A percentile compares a stretch with the other conserved stretches of the same genome.
phyloP scores from a whole-genome alignment of 352 stramenopile genomes.

The Globisporangium emineosum region DNA sequence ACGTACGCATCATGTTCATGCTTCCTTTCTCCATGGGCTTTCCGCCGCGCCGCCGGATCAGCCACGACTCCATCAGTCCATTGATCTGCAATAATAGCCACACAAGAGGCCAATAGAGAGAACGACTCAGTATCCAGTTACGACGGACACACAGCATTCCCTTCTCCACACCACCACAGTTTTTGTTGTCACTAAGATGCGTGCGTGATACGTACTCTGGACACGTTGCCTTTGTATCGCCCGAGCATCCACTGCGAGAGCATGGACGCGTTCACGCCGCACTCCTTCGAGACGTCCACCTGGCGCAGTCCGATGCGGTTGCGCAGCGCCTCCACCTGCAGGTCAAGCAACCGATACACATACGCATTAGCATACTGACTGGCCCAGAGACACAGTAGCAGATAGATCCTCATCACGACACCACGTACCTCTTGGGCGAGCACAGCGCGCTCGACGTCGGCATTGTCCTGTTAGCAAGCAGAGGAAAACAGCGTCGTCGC shows the following conservation, averaged over 20 bases:
- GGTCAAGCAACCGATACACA: neutral
- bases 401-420: neutral
- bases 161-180: neutral
- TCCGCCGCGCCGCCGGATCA: constrained; percentile 73
- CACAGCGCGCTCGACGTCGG: constrained; percentile 78
- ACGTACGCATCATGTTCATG: constrained; percentile 37
- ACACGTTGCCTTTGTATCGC: constrained; percentile 82
- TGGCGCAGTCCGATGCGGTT: constrained; percentile 71
- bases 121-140: neutral
- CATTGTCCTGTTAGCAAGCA: constrained; percentile 62
- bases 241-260: constrained; percentile 86
- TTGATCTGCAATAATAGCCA: constrained; percentile 50
- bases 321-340: constrained; percentile 68
- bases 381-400: neutral
- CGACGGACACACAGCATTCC: neutral
- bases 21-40: constrained; percentile 79
- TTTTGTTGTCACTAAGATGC: neutral
- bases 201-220: constrained; percentile 38
- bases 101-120: neutral
- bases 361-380: neutral
- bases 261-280: constrained; percentile 83
- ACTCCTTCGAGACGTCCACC: constrained; percentile 84
- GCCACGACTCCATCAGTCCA: constrained; percentile 81
- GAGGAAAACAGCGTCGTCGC: neutral
- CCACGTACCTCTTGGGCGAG: constrained; percentile 63